A percentile compares a stretch with the other conserved stretches of the same genome.
These are phyloP conservation scores for Coccomyxa sp. DNA, from an alignment of 139 green algal species.

Conservation along the genomic window DNA sequence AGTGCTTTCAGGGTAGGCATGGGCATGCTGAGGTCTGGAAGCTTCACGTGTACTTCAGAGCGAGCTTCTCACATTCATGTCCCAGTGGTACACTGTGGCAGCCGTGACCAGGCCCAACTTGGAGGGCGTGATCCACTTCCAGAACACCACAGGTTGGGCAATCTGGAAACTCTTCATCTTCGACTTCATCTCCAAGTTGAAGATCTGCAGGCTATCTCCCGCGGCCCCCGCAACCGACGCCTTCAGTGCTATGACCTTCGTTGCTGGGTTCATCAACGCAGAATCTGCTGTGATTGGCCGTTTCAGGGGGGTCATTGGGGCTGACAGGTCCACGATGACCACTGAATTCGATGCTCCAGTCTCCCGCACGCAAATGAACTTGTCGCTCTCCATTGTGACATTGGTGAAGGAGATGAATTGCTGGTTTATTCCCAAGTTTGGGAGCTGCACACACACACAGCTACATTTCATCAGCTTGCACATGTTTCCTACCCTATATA, in stretches of 20 bases:
- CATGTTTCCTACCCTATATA: background rate
- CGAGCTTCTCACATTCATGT: slow-evolving; percentile 67
- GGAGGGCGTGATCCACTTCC: slow-evolving; percentile 90
- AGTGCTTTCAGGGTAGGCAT: background rate
- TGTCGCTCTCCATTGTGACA: slow-evolving; percentile 95
- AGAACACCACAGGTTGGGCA: slow-evolving; percentile 92
- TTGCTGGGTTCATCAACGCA: slow-evolving; percentile 92
- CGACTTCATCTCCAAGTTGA: slow-evolving; percentile 97
- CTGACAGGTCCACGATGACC: slow-evolving; percentile 92
- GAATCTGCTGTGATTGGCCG: slow-evolving; percentile 95
- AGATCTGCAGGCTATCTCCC: slow-evolving; percentile 94
- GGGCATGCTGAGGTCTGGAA: background rate
- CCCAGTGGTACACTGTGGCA: slow-evolving; percentile 94
- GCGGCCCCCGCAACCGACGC: slow-evolving; percentile 44
- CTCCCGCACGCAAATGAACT: slow-evolving; percentile 96
- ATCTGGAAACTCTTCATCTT: slow-evolving; percentile 98
- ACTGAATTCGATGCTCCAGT: slow-evolving; percentile 57
- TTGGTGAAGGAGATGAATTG: slow-evolving; percentile 97
- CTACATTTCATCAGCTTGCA: background rate
- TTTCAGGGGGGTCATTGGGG: slow-evolving; percentile 66
- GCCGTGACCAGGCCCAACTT: slow-evolving; percentile 92
- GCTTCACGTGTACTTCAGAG: too few relatives aligned
- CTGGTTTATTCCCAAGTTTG: slow-evolving; percentile 79
- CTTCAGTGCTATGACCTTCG: slow-evolving; percentile 96
- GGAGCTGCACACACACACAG: slow-evolving; percentile 64